Evolutionary conservation across 2,329 filamentous ascomycete genomes (phyloP).

Genomic region (Fusarium sp.): DNA sequence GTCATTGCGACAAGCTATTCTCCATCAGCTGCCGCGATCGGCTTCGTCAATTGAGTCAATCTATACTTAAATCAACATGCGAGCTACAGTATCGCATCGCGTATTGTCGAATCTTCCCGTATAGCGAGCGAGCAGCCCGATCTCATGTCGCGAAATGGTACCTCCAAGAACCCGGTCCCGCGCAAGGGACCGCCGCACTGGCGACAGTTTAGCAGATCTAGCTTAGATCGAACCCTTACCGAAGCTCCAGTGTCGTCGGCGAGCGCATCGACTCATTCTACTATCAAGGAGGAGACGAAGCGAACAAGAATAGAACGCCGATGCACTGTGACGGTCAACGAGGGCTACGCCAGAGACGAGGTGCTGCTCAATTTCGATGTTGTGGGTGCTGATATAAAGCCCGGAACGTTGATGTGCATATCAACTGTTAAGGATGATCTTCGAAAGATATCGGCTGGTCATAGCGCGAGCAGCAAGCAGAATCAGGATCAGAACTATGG

Average conservation of each 20-base stretch:
- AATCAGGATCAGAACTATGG: conserved; percentile 47
- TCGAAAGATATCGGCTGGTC: conserved; percentile 53
- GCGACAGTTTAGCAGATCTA: conserved; percentile 65
- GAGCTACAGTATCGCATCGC: conserved; percentile 36
- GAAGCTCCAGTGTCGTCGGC: conserved; percentile 62
- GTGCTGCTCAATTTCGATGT: conserved; percentile 82
- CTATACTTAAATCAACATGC: conserved; percentile 40
- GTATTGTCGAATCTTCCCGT: conserved; percentile 32
- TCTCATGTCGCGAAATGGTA: conserved; percentile 50
- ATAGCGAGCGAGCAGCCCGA: conserved; percentile 42
- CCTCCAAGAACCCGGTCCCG: conserved; percentile 49
- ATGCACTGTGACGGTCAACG: conserved; percentile 73
- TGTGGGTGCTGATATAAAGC: conserved; percentile 72
- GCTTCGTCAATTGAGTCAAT: conserved; percentile 29
- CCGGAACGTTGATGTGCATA: conserved; percentile 80
- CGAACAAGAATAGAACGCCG: conserved; percentile 58
- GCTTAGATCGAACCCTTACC: conserved; percentile 59
- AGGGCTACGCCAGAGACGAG: conserved; percentile 82
- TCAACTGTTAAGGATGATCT: conserved; percentile 69
- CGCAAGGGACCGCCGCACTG: conserved; percentile 63
- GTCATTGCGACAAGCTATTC: conserved; percentile 28
- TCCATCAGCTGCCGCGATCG: conserved; percentile 7
- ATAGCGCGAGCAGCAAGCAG: conserved; percentile 53
- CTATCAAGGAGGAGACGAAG: conserved; percentile 54
- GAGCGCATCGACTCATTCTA: conserved; percentile 65